Conservation (phyloP, 768 basidiomycete genomes). For the Cystobasidium tubakii region DNA sequence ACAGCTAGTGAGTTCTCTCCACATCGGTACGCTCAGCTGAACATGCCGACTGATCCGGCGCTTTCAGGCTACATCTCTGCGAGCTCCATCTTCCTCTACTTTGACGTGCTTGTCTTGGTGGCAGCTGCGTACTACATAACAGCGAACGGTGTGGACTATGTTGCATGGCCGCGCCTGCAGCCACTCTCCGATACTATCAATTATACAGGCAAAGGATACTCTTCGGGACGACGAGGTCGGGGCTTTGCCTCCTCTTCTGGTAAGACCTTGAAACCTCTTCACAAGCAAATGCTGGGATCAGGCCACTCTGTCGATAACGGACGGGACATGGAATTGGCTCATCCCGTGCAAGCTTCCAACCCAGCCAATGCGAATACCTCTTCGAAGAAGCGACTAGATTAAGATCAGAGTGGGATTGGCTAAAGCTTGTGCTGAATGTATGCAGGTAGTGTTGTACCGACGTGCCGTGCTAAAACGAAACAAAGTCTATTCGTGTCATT, state of each 20-base stretch:
- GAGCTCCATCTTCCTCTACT: constrained; percentile 63
- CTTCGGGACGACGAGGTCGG: constrained; percentile 36
- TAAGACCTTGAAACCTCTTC: neutral
- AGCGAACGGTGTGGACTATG: constrained; percentile 85
- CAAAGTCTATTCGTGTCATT: neutral
- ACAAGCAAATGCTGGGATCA: constrained; percentile 4
- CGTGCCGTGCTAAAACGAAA: no score
- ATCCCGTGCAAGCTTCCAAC: constrained; percentile 15
- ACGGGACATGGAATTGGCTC: constrained; percentile 30
- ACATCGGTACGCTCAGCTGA: neutral
- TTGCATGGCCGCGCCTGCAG: constrained; percentile 84
- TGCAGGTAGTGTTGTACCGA: no score
- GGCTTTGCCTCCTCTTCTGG: constrained; percentile 27
- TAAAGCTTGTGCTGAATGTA: neutral
- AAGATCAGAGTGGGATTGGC: neutral
- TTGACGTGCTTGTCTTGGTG: constrained; percentile 64
- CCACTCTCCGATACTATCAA: constrained; percentile 70
- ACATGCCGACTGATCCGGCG: neutral
- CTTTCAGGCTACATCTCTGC: constrained; percentile 25
- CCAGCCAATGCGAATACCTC: neutral
- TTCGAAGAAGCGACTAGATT: constrained; percentile 29
- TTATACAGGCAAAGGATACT: constrained; percentile 61
- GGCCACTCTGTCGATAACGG: neutral
- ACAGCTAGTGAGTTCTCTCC: constrained; percentile 37
- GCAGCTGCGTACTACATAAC: constrained; percentile 66